Conservation (phyloP, 2,329 filamentous ascomycete genomes). For the Alternaria arbusti region DNA sequence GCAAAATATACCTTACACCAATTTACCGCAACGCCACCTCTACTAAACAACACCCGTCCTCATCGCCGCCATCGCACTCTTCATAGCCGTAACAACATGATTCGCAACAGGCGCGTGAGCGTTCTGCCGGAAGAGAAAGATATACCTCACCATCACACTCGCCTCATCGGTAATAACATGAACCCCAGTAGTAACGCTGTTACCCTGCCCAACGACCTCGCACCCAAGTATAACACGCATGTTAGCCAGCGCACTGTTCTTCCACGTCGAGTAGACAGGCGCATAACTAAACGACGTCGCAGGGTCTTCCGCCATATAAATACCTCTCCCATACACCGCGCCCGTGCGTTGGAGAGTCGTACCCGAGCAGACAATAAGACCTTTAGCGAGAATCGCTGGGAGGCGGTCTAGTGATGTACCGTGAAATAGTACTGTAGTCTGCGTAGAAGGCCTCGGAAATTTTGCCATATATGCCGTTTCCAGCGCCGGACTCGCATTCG, state of each 20-base stretch:
- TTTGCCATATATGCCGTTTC: conserved; percentile 29
- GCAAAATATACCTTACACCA: background rate
- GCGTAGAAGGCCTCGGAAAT: conserved; percentile 8
- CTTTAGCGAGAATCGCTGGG: conserved; percentile 39
- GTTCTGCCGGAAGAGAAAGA: conserved; percentile 31
- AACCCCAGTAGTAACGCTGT: conserved; percentile 24
- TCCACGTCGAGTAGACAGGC: conserved; percentile 28
- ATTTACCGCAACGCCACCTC: background rate
- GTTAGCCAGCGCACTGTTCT: conserved; percentile 31
- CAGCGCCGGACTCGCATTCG: conserved; percentile 33
- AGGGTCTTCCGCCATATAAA: conserved; percentile 42
- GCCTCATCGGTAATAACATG: conserved; percentile 36
- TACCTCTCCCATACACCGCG: conserved; percentile 40
- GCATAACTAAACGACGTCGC: conserved; percentile 33
- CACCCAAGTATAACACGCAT: conserved; percentile 39
- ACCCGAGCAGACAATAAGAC: conserved; percentile 33
- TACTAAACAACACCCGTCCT: conserved; percentile 19
- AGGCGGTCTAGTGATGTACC: conserved; percentile 43
- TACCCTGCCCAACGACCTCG: conserved; percentile 34
- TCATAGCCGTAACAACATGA: conserved; percentile 28
- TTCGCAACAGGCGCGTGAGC: conserved; percentile 27
- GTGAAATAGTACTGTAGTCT: conserved; percentile 40
- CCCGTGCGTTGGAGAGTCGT: conserved; percentile 40
- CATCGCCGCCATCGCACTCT: conserved; percentile 26
- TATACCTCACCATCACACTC: conserved; percentile 44